A percentile compares a stretch with the other conserved stretches of the same genome.
These are phyloP conservation scores for Podospora tetraspora DNA, from an alignment of 495 filamentous ascomycete species.

Conservation along the genomic window DNA sequence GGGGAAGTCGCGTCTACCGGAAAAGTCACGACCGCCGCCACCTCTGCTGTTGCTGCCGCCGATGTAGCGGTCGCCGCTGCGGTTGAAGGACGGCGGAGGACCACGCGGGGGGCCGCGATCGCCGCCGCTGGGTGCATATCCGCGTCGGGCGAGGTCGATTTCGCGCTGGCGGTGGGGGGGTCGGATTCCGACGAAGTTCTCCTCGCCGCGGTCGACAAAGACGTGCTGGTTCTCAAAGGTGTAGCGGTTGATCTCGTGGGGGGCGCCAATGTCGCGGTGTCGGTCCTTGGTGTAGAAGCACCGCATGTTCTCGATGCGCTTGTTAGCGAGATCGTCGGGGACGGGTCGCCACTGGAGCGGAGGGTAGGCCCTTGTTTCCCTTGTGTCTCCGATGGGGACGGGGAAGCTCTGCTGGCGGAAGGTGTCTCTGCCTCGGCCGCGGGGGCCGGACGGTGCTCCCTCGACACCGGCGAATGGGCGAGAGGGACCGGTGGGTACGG, in stretches of 20 bases:
- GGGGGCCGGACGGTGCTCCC: constrained; percentile 41
- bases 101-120: constrained; percentile 5
- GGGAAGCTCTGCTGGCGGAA: constrained; percentile 12
- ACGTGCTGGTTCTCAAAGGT: constrained; percentile 67
- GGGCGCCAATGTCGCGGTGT: constrained; percentile 49
- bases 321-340: constrained; percentile 47
- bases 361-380: constrained; percentile 33
- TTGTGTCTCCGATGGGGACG: constrained; percentile 3
- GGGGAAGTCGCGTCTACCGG: background rate
- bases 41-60: constrained; percentile 1
- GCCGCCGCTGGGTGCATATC: constrained; percentile 12
- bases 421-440: constrained; percentile 18
- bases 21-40: background rate
- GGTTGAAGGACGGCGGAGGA: constrained; percentile 1
- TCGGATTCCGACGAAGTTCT: constrained; percentile 56
- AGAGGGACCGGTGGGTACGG: constrained; percentile 39
- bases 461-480: constrained; percentile 34
- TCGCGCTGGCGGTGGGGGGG: constrained; percentile 43
- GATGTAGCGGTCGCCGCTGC: constrained; percentile 14
- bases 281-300: constrained; percentile 45
- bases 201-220: constrained; percentile 71
- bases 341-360: constrained; percentile 45
- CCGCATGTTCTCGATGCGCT: constrained; percentile 62
- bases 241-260: constrained; percentile 60
- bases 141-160: constrained; percentile 10